phyloP scores from a whole-genome alignment of 2,329 filamentous ascomycete species.

The Myriangium duriaei region DNA sequence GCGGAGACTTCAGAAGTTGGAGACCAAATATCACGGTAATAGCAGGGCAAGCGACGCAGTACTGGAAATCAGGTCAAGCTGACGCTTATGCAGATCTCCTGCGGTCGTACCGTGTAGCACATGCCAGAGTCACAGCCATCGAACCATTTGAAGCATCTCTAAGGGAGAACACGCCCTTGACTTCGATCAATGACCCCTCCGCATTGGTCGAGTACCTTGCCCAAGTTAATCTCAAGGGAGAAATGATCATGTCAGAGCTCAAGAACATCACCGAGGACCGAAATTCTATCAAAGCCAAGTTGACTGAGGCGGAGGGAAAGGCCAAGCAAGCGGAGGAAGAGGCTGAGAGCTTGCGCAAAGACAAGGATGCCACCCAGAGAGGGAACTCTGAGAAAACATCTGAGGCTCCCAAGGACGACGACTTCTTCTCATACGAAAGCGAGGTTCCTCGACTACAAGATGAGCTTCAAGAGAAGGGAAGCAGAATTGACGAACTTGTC shows the following conservation, averaged over 20 bases:
- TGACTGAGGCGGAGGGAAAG: slow-evolving; percentile 54
- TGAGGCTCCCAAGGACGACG: slow-evolving; percentile 29
- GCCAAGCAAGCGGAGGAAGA: slow-evolving; percentile 52
- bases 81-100: slow-evolving; percentile 57
- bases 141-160: slow-evolving; percentile 87
- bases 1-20: slow-evolving; percentile 79
- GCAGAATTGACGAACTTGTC: slow-evolving; percentile 59
- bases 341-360: slow-evolving; percentile 41
- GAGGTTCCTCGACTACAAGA: slow-evolving; percentile 73
- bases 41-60: slow-evolving; percentile 7
- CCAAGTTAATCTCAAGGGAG: slow-evolving; percentile 70
- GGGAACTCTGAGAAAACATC: slow-evolving; percentile 5
- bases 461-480: slow-evolving; percentile 40
- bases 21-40: slow-evolving; percentile 74
- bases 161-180: slow-evolving; percentile 82
- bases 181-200: slow-evolving; percentile 73
- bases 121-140: slow-evolving; percentile 73
- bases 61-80: no score
- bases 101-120: slow-evolving; percentile 82
- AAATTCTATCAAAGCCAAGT: slow-evolving; percentile 65
- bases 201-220: slow-evolving; percentile 82
- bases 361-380: slow-evolving; percentile 15
- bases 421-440: slow-evolving; percentile 85
- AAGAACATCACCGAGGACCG: slow-evolving; percentile 71
- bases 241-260: slow-evolving; percentile 89